phyloP scores from a whole-genome alignment of 164 flowering plant species.

The Malania oleifera region DNA sequence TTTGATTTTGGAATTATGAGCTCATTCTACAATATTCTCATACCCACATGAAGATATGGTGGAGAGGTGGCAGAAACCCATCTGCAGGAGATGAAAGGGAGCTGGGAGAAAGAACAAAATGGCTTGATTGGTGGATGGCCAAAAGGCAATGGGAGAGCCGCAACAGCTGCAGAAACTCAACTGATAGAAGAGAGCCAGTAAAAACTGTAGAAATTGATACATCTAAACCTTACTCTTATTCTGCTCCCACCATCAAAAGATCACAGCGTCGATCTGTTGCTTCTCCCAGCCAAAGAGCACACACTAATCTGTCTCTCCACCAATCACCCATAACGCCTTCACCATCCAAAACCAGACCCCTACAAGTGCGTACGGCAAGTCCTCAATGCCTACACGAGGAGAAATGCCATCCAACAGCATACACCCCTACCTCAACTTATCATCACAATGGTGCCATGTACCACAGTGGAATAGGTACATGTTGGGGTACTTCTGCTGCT shows the following conservation, averaged over 20 bases:
- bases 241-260: slow-evolving; percentile 7
- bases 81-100: slow-evolving; percentile 23
- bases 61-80: slow-evolving; percentile 24
- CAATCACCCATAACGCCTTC: slow-evolving; percentile 47
- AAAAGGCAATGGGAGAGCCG: slow-evolving; percentile 24
- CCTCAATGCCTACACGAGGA: slow-evolving; percentile 51
- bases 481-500: slow-evolving; percentile 3
- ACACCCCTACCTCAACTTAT: slow-evolving; percentile 33
- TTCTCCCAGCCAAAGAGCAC: slow-evolving; percentile 37
- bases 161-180: slow-evolving; percentile 29
- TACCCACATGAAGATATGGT: slow-evolving; percentile 26
- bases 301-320: slow-evolving; percentile 7
- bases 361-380: slow-evolving; percentile 59
- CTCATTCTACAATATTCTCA: background rate
- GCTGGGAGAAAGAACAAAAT: slow-evolving; percentile 20
- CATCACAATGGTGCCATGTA: slow-evolving; percentile 7
- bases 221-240: slow-evolving; percentile 18
- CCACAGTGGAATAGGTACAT: slow-evolving; percentile 10
- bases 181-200: slow-evolving; percentile 33
- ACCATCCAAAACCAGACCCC: slow-evolving; percentile 37
- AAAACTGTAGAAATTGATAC: slow-evolving; percentile 53
- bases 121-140: slow-evolving; percentile 27
- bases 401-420: slow-evolving; percentile 29
- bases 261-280: slow-evolving; percentile 15
- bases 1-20: background rate